Conservation (phyloP, 495 filamentous ascomycete species). For the Beverwykella pulmonaria region DNA sequence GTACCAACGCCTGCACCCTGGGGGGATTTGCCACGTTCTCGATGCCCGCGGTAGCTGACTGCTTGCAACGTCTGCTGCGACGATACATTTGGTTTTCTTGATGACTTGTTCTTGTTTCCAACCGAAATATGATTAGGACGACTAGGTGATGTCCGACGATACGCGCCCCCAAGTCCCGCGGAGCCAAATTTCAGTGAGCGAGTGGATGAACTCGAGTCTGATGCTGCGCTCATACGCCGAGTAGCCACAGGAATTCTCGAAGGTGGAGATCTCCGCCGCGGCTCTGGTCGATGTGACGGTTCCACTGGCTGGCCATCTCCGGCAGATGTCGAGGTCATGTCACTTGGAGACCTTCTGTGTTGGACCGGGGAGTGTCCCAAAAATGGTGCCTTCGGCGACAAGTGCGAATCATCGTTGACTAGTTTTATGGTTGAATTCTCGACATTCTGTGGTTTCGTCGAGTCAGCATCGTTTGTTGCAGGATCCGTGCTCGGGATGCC, state of each 20-base stretch:
- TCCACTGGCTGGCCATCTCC: neutral
- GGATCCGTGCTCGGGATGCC: conserved; percentile 24
- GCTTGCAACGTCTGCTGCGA: conserved; percentile 10
- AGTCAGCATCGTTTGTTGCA: neutral
- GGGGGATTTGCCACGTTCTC: conserved; percentile 26
- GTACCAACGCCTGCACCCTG: conserved; percentile 44
- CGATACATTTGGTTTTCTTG: conserved; percentile 1
- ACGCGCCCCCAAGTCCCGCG: conserved; percentile 1
- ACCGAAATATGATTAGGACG: neutral
- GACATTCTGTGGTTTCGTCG: neutral
- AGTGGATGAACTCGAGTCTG: conserved; percentile 35
- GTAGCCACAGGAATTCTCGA: conserved; percentile 33
- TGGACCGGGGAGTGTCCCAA: neutral
- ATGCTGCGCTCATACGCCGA: conserved; percentile 25
- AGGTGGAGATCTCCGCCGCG: conserved; percentile 28
- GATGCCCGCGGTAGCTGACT: conserved; percentile 21
- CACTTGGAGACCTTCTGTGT: conserved; percentile 4
- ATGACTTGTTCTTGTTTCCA: neutral
- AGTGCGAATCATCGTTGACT: neutral
- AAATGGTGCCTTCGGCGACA: neutral
- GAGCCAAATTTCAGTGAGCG: conserved; percentile 17
- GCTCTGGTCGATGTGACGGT: conserved; percentile 2
- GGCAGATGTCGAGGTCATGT: neutral
- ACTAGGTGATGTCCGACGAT: conserved; percentile 8
- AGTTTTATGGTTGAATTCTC: conserved; percentile 4